These are phyloP conservation scores for Toxicodendron radicans DNA, from an alignment of 345 rosid species.

Conservation along the genomic window DNA sequence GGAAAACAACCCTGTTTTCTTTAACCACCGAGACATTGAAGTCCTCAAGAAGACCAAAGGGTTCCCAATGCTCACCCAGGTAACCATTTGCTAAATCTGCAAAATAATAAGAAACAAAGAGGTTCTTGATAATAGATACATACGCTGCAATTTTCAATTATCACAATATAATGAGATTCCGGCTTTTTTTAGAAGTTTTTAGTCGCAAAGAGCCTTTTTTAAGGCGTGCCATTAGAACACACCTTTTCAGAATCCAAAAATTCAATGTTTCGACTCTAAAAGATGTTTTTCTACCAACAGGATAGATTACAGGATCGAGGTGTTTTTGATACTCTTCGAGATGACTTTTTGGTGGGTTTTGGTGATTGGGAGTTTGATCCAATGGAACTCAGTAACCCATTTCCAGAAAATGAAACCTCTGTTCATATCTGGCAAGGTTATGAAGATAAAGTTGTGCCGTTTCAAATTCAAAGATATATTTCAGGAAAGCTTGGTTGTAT, in stretches of 20 bases:
- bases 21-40: constrained; percentile 63
- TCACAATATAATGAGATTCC: no score
- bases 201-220: no score
- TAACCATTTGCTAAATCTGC: constrained; percentile 26
- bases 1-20: constrained; percentile 60
- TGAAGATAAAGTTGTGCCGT: constrained; percentile 85
- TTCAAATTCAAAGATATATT: constrained; percentile 66
- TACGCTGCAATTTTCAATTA: no score
- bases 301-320: constrained; percentile 47
- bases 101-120: not conserved
- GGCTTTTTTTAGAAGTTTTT: no score
- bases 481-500: constrained; percentile 72
- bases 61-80: constrained; percentile 88
- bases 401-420: constrained; percentile 32
- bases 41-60: constrained; percentile 60
- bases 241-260: not conserved
- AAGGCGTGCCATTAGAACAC: no score
- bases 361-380: constrained; percentile 94
- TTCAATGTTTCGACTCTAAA: not conserved
- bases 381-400: constrained; percentile 50
- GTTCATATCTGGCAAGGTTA: constrained; percentile 90
- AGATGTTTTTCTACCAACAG: constrained; percentile 35
- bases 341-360: constrained; percentile 57
- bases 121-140: no score
- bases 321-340: constrained; percentile 59